Evolutionary conservation across 225 moss, liverwort and hornwort genomes (phyloP), one percentile per base, ranked within the genome.

Genomic region (Marchantia paleacea): DNA sequence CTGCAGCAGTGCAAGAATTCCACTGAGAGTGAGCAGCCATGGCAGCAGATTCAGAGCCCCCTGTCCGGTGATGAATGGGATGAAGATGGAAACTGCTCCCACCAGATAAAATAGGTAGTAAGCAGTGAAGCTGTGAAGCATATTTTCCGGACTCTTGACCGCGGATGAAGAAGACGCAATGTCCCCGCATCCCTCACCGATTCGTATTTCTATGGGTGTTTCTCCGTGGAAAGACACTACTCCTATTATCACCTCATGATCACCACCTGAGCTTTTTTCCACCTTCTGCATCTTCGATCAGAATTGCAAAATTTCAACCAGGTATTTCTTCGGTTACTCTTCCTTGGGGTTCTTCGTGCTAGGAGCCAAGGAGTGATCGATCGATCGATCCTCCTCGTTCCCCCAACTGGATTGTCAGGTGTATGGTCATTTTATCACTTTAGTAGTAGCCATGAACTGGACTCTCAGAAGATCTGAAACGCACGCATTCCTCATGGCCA

Each of bases 81-180:
- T 69, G 18, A 69, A 69, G 19, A 69, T 25, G 39, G 69, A 69
- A 47, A 47, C 48, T 47, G 31, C 39, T 20, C 69, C 69, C 9
- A 69, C 69, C 18, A 69, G 69, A 48, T 69, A 69, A 20, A 69
- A 47, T 4, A 69, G 69, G 69, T 69, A 69, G 69, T 69, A 69
- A 18, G 19, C 12, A 3, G 69, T 69, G 39, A 69, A 28, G 20
- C 69, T 69, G 19, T 69, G 15, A 19, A 69, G 15, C 69, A 39
- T 2, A 69, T 13, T 10, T 8, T 69, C 47, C 47, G 9, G 15
- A 39, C 31, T 69, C 15, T 31, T 0, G 20, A 0, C 16, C 10
- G 58, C 13, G 8, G 28, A 66, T 4, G 12, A 66, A 8, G 12
- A 28, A 12, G 66, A 28, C 29, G 69, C 31, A 2, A 19, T 13